Base-by-base conservation (phyloP, 192 early-diverging fungal species). In the Mortierella hygrophila region DNA sequence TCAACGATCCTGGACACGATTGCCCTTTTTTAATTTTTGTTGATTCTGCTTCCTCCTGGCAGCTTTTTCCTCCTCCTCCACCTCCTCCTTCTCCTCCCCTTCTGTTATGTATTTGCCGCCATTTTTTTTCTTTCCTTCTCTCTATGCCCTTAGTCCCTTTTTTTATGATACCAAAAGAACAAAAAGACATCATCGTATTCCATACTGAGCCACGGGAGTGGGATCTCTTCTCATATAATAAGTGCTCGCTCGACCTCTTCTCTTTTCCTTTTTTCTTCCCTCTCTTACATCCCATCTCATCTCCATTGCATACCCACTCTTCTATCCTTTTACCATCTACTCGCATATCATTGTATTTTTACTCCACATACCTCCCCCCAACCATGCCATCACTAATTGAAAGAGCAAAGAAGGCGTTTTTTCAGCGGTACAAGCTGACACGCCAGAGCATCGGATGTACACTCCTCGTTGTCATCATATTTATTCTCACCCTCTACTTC, bases 401-500 rank as follows among this genome's bases (percentile, higher is more conserved):
- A 46, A 47, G 70, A 2, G 41, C 77, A 13, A 80, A 77, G 26
- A 21, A 40, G 2, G 55, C 60, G 35, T 81, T 86, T 32, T 40
- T 74, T 35, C 84, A 68, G 60, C 74, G 79, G 20, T 86, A 86
- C 75, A 86, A 79, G 44, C 40, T 86, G 47, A 78, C 84, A 1
- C 54, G 63, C 0, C 52, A 86, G 23, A 80, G 75, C 10, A 55
- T 86, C n/a, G 49, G 74, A 2, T 69, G 26, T 29, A 86, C 84
- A 0, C 11, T 74, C 8, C 40, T 81, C 9, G 54, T 72, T 35
- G 70, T 86, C 60, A 54, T 46, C 42, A 69, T 86, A 40, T 86
- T 86, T 78, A 37, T 13, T 18, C 29, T 86, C 26, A 81, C 84
- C 9, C 18, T 86, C 23, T 86, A 86, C 72, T 86, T 86, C 68